These are phyloP conservation scores for Trametes meyenii DNA, from an alignment of 768 basidiomycete genomes.

Conservation along the genomic window DNA sequence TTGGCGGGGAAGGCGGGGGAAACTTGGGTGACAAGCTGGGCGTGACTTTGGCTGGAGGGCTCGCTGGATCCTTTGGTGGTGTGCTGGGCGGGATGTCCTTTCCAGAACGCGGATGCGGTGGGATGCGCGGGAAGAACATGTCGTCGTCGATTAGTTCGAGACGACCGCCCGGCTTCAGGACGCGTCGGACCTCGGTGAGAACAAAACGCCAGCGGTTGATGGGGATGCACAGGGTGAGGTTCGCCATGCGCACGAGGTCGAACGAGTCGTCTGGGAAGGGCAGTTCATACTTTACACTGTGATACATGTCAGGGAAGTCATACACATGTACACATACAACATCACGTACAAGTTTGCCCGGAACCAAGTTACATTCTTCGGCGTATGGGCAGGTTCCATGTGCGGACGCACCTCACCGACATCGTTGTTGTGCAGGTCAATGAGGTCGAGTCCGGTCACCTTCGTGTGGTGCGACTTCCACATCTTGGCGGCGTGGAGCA, in stretches of 20 bases:
- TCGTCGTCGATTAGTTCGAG: constrained; percentile 79
- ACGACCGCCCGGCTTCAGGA: constrained; percentile 61
- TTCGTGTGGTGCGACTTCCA: constrained; percentile 57
- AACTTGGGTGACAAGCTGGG: constrained; percentile 2
- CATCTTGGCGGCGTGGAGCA: constrained; percentile 56
- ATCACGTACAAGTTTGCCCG: constrained; percentile 69
- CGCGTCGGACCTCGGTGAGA: constrained; percentile 60
- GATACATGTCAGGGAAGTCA: constrained; percentile 9
- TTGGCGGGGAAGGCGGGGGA: constrained; percentile 5
- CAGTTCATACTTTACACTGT: constrained; percentile 55
- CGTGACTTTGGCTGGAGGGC: background rate
- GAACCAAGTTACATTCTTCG: constrained; percentile 52
- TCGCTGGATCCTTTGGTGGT: constrained; percentile 18
- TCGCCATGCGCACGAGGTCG: constrained; percentile 75
- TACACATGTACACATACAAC: background rate
- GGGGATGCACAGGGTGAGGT: constrained; percentile 65
- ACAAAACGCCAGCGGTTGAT: constrained; percentile 60
- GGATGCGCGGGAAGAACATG: constrained; percentile 61
- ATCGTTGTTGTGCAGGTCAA: constrained; percentile 37
- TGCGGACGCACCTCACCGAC: constrained; percentile 20
- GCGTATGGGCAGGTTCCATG: constrained; percentile 20
- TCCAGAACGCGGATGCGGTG: background rate
- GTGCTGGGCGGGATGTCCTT: constrained; percentile 18
- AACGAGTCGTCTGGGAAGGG: constrained; percentile 68
- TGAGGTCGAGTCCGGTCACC: constrained; percentile 69